Conservation (phyloP, 306 rosid species). For the Benincasa hispida region DNA sequence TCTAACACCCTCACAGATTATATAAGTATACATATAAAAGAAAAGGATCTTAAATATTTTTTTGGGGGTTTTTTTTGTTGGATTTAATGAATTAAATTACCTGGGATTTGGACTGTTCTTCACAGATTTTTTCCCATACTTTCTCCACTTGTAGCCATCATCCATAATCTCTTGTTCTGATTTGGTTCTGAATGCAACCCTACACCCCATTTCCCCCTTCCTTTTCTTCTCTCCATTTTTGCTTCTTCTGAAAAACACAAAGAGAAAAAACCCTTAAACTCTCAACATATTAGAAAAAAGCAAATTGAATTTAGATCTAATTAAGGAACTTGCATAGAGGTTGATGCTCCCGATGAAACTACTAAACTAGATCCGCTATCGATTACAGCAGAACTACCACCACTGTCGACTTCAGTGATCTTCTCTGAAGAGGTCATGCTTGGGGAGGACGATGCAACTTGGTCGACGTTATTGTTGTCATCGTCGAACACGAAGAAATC, state of each 20-base stretch:
- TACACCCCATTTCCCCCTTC: constrained; percentile 17
- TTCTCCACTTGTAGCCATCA: constrained; percentile 82
- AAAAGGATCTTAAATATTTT: not conserved
- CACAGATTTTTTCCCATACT: constrained; percentile 64
- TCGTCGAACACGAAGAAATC: constrained; percentile 29
- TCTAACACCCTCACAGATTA: too few species aligned
- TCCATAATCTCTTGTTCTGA: constrained; percentile 63
- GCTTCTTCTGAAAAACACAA: constrained; percentile 18
- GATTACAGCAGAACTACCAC: constrained; percentile 9
- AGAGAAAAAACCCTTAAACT: not conserved
- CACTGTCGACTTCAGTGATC: constrained; percentile 7
- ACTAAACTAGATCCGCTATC: constrained; percentile 16
- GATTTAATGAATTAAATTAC: constrained; percentile 16
- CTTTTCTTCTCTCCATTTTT: constrained; percentile 14
- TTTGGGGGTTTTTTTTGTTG: not conserved
- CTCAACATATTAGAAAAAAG: not conserved
- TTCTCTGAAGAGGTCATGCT: constrained; percentile 37
- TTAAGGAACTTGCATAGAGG: constrained; percentile 16
- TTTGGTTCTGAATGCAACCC: constrained; percentile 54
- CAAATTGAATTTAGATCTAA: not conserved
- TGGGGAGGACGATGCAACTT: constrained; percentile 26
- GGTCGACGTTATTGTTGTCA: not conserved
- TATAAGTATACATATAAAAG: too few species aligned
- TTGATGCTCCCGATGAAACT: constrained; percentile 15
- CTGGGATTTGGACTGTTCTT: constrained; percentile 54